phyloP scores from a whole-genome alignment of 768 basidiomycete species.

The Cytidiella melzeri region DNA sequence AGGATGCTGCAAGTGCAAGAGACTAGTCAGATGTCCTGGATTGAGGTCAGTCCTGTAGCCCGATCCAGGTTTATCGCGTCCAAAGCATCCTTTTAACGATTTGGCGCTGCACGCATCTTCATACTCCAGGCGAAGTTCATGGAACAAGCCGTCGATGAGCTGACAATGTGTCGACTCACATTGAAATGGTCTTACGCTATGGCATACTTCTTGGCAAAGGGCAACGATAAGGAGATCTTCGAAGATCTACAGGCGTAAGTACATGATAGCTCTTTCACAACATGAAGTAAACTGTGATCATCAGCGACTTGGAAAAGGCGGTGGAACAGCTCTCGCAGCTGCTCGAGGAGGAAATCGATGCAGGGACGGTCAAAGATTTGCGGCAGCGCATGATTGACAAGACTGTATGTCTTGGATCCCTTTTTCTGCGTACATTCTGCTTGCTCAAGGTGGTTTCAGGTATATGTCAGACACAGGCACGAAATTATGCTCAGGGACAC shows the following conservation, averaged over 20 bases:
- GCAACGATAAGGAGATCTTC: conserved; percentile 91
- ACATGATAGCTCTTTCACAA: background rate
- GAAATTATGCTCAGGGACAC: conserved; percentile 93
- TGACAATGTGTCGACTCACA: conserved; percentile 83
- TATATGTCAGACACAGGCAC: conserved; percentile 91
- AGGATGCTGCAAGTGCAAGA: conserved; percentile 99
- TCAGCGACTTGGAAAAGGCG: conserved; percentile 86
- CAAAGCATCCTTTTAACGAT: background rate
- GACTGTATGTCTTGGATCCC: no score
- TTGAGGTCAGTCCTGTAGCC: conserved; percentile 71
- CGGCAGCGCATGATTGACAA: conserved; percentile 93
- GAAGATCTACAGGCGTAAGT: conserved; percentile 91
- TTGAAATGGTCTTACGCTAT: conserved; percentile 99
- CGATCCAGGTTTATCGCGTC: no score
- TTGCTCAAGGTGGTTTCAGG: no score
- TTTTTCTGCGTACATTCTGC: no score
- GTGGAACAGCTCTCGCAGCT: conserved; percentile 93
- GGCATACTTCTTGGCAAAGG: conserved; percentile 92
- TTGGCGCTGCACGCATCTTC: background rate
- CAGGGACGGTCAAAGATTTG: conserved; percentile 71
- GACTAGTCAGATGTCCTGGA: conserved; percentile 89
- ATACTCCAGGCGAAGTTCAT: conserved; percentile 59
- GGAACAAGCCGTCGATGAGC: conserved; percentile 93
- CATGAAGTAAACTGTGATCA: background rate
- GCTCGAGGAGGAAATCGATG: conserved; percentile 81